These are phyloP conservation scores for Urtica urens DNA, from an alignment of 306 rosid genomes.

Conservation along the genomic window DNA sequence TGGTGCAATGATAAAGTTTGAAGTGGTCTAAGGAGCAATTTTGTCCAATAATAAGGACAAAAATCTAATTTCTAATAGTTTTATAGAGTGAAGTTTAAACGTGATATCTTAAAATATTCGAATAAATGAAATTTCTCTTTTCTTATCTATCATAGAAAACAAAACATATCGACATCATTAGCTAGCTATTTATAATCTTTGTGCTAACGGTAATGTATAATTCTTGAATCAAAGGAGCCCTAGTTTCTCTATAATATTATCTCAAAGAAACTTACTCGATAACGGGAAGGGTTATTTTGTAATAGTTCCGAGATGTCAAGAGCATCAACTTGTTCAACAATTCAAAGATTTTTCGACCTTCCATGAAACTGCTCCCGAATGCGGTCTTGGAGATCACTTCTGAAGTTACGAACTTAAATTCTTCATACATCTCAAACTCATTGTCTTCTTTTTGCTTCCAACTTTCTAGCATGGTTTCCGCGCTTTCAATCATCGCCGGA, in stretches of 20 bases:
- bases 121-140: too few relatives aligned
- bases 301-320: constrained; percentile 1
- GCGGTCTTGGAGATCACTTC: constrained; percentile 23
- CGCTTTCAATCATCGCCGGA: constrained; percentile 12
- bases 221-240: too few relatives aligned
- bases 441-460: constrained; percentile 16
- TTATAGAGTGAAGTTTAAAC: too few relatives aligned
- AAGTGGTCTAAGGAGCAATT: too few relatives aligned
- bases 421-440: constrained; percentile 19
- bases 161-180: too few relatives aligned
- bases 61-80: too few relatives aligned
- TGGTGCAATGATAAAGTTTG: too few relatives aligned
- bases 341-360: constrained; percentile 17
- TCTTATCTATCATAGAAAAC: too few relatives aligned
- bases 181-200: too few relatives aligned
- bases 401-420: constrained; percentile 16
- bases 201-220: too few relatives aligned
- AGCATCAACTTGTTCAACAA: constrained; percentile 9
- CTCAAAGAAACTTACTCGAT: constrained; percentile 10
- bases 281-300: constrained; percentile 15
- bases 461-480: constrained; percentile 12
- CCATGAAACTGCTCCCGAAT: constrained; percentile 24
- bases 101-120: too few relatives aligned
- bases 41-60: too few relatives aligned
- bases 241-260: not conserved